phyloP scores from a whole-genome alignment of 75 land plant species.

The Picea sitchensis region DNA sequence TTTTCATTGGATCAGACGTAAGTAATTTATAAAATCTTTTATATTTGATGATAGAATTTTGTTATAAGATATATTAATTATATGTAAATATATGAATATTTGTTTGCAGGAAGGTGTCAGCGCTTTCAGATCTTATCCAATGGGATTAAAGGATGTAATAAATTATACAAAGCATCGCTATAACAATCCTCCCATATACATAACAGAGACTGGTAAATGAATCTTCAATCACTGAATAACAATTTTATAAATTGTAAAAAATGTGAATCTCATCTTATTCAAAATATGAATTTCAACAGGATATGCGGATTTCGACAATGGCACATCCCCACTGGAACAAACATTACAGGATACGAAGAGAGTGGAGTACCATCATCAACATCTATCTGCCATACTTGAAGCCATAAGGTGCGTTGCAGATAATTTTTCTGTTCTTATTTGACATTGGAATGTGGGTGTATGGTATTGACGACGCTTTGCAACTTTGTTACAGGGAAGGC shows the following conservation, averaged over 20 bases:
- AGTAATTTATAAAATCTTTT: no score
- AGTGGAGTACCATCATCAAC: background rate
- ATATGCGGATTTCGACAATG: constrained; percentile 5
- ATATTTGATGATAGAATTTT: no score
- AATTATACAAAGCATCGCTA: constrained; percentile 6
- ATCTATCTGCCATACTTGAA: background rate
- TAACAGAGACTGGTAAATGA: background rate
- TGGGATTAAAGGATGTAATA: background rate
- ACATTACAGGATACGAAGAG: background rate
- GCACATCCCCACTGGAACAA: background rate
- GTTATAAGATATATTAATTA: no score
- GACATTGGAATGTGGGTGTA: background rate
- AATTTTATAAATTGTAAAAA: background rate
- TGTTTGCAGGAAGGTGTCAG: background rate
- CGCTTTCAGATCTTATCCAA: background rate
- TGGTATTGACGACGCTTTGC: background rate
- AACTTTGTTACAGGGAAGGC: constrained; percentile 27
- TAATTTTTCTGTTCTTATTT: background rate
- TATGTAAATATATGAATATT: background rate
- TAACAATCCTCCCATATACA: constrained; percentile 6
- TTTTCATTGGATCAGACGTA: no score
- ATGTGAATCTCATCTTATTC: background rate
- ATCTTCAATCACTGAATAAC: background rate
- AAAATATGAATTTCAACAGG: background rate
- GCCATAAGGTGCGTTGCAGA: background rate